Percentiles rank a stretch among this genome's conserved stretches.
phyloP scores from a whole-genome alignment of 106 monocot species.

The Narthecium ossifragum region DNA sequence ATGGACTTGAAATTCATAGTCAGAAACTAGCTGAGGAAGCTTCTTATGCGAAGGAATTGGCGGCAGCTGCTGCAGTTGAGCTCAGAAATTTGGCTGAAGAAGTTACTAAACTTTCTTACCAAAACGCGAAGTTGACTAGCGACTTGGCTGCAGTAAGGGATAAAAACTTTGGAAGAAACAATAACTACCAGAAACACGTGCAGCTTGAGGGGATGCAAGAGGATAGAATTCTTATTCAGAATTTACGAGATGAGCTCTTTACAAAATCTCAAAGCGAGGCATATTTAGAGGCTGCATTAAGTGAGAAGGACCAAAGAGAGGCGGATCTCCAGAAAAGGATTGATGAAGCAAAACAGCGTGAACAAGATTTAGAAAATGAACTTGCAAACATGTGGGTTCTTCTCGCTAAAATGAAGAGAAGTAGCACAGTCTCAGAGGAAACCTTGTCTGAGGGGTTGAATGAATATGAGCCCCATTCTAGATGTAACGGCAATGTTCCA shows the following conservation, averaged over 20 bases:
- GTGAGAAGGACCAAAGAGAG: constrained; percentile 56
- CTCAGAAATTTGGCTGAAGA: constrained; percentile 95
- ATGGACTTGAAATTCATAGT: constrained; percentile 80
- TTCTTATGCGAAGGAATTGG: constrained; percentile 95
- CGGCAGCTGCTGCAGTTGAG: constrained; percentile 92
- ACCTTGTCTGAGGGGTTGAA: constrained; percentile 19
- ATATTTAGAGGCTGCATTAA: constrained; percentile 48
- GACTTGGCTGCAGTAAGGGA: constrained; percentile 52
- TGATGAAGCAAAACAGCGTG: constrained; percentile 54
- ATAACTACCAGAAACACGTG: constrained; percentile 13
- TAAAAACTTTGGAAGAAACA: constrained; percentile 14
- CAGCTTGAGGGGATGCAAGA: constrained; percentile 26
- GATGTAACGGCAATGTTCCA: constrained; percentile 30
- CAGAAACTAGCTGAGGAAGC: constrained; percentile 93
- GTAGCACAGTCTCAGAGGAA: constrained; percentile 25
- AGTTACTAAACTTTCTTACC: constrained; percentile 87
- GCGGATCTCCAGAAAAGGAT: constrained; percentile 49
- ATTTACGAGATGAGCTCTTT: constrained; percentile 62
- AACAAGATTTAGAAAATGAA: constrained; percentile 77
- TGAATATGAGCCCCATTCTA: constrained; percentile 18
- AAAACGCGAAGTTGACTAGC: constrained; percentile 70
- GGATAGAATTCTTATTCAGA: constrained; percentile 39
- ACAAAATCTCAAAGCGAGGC: constrained; percentile 58
- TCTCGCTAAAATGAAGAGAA: constrained; percentile 60
- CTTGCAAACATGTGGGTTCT: constrained; percentile 87